Evolutionary conservation across 371 early-diverging fungal species (phyloP).

Genomic region (Capniomyces stellatus): DNA sequence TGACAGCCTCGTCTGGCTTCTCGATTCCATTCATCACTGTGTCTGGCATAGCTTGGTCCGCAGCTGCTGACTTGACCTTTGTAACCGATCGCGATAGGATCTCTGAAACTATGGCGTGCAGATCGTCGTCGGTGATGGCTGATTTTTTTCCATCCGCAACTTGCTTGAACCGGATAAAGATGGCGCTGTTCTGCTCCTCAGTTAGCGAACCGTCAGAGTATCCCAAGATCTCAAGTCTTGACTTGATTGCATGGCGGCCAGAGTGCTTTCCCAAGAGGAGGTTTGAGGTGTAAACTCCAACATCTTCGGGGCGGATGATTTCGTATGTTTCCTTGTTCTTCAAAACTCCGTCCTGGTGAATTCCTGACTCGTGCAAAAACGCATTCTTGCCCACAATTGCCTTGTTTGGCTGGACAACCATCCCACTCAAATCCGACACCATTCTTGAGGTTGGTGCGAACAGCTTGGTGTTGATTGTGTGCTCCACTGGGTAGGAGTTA

Average conservation of each 20-base stretch:
- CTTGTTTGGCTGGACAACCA: slow-evolving; percentile 90
- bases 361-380: slow-evolving; percentile 93
- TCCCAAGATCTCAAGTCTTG: slow-evolving; percentile 62
- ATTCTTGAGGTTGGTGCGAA: slow-evolving; percentile 74
- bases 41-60: background rate
- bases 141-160: slow-evolving; percentile 76
- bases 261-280: slow-evolving; percentile 91
- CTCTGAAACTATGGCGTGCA: slow-evolving; percentile 66
- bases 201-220: slow-evolving; percentile 27
- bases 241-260: slow-evolving; percentile 81
- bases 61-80: slow-evolving; percentile 2
- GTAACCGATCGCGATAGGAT: slow-evolving; percentile 23
- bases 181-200: slow-evolving; percentile 45
- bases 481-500: slow-evolving; percentile 57
- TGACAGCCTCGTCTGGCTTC: no score
- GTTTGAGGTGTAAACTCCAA: slow-evolving; percentile 67
- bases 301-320: slow-evolving; percentile 79
- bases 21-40: no score
- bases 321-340: slow-evolving; percentile 90
- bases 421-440: slow-evolving; percentile 74
- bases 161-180: slow-evolving; percentile 73
- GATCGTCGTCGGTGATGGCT: slow-evolving; percentile 72
- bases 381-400: slow-evolving; percentile 94
- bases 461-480: slow-evolving; percentile 71
- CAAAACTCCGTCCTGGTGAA: slow-evolving; percentile 94